A percentile compares a stretch with the other conserved stretches of the same genome.
Conservation (phyloP, 331 rosid genomes). For the Quercus lobata region DNA sequence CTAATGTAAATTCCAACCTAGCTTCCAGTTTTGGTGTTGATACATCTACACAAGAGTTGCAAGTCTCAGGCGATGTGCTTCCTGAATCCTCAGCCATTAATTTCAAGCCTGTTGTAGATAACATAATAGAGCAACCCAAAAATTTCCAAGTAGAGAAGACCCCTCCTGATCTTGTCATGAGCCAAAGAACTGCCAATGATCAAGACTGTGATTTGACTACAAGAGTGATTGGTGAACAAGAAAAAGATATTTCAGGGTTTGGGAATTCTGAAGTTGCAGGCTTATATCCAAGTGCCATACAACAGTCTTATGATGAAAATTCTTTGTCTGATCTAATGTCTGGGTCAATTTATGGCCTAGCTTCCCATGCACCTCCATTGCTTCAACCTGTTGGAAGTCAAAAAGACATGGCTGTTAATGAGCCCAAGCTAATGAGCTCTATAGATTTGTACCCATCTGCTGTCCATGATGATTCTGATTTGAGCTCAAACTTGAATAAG, state of each 20-base stretch:
- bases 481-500: constrained; percentile 28
- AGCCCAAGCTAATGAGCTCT: constrained; percentile 25
- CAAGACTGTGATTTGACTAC: constrained; percentile 31
- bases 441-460: constrained; percentile 27
- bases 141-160: constrained; percentile 23
- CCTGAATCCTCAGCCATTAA: constrained; percentile 22
- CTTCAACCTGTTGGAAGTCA: constrained; percentile 28
- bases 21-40: constrained; percentile 14
- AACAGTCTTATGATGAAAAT: constrained; percentile 19
- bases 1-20: constrained; percentile 25
- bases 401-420: constrained; percentile 23
- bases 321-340: constrained; percentile 29
- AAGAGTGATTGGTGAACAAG: constrained; percentile 27
- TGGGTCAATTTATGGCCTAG: constrained; percentile 28
- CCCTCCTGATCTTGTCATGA: constrained; percentile 17
- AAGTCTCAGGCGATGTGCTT: constrained; percentile 21
- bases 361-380: constrained; percentile 28
- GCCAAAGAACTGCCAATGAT: constrained; percentile 23
- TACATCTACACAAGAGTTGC: constrained; percentile 22
- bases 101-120: constrained; percentile 12
- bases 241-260: constrained; percentile 22
- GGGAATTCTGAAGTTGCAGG: constrained; percentile 29
- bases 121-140: constrained; percentile 18
- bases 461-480: constrained; percentile 21
- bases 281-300: constrained; percentile 25